Conservation (phyloP, 2,329 filamentous ascomycete species). For the Fusarium beomiforme region DNA sequence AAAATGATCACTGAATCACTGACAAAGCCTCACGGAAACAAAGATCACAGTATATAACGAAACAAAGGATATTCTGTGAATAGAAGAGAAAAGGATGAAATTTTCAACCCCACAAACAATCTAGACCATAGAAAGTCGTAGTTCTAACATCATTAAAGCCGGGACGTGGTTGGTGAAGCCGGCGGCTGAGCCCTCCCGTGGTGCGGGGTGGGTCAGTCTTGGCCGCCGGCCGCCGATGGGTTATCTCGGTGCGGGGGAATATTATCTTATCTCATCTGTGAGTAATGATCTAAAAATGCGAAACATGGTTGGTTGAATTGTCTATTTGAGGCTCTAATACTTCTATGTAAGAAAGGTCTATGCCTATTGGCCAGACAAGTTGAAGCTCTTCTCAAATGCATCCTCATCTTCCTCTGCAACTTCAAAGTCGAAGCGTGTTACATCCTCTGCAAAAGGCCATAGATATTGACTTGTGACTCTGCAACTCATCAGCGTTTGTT, state of each 20-base stretch:
- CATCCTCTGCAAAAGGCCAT: slow-evolving; percentile 63
- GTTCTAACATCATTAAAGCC: not conserved
- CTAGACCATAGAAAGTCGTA: not conserved
- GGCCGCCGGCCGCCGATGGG: slow-evolving; percentile 17
- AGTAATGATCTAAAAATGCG: not conserved
- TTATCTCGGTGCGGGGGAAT: slow-evolving; percentile 4
- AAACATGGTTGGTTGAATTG: not conserved
- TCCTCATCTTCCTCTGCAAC: slow-evolving; percentile 53
- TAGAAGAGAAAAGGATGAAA: not conserved
- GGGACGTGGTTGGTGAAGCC: not conserved
- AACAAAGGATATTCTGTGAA: not conserved
- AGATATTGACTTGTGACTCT: slow-evolving; percentile 63
- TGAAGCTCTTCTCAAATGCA: slow-evolving; percentile 32
- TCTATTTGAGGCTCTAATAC: not conserved
- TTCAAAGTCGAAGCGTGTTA: slow-evolving; percentile 65
- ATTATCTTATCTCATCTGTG: not conserved
- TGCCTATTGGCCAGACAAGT: not conserved
- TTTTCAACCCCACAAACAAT: not conserved
- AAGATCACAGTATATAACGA: not conserved
- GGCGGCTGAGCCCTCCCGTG: not conserved
- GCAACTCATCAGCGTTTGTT: not conserved
- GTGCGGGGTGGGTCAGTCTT: slow-evolving; percentile 6
- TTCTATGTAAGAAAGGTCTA: not conserved
- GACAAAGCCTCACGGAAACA: not conserved
- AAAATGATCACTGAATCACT: not conserved